A percentile compares a stretch with the other conserved stretches of the same genome.
phyloP scores from a whole-genome alignment of 345 rosid species.

The Syzygium aqueum region DNA sequence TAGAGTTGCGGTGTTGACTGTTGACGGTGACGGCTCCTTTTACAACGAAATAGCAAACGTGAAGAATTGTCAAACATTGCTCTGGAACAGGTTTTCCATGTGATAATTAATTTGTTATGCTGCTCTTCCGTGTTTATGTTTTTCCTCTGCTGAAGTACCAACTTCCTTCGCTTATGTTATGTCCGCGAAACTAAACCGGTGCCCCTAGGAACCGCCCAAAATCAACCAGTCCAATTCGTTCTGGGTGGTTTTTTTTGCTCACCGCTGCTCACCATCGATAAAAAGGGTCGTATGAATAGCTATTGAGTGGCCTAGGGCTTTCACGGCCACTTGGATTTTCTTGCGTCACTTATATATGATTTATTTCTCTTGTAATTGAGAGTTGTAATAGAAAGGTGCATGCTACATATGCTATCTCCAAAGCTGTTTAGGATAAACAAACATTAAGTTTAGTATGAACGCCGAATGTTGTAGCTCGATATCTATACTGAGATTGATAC shows the following conservation, averaged over 20 bases:
- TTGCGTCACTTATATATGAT: no score
- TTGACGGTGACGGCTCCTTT: neutral
- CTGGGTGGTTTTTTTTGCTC: no score
- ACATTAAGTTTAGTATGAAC: neutral
- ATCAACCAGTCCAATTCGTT: no score
- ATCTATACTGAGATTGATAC: neutral
- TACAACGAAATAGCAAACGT: neutral
- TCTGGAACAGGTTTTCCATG: neutral
- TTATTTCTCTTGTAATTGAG: no score
- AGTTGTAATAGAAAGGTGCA: neutral
- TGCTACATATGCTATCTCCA: neutral
- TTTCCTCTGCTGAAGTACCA: neutral
- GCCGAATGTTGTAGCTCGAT: neutral
- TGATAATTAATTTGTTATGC: neutral
- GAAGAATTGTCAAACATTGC: neutral
- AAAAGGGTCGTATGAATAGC: no score
- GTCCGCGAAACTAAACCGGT: neutral
- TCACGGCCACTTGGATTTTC: no score
- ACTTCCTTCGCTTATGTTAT: neutral
- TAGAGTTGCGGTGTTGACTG: neutral
- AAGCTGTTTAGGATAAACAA: neutral
- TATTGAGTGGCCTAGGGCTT: no score
- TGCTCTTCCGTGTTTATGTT: neutral
- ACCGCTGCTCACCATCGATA: no score
- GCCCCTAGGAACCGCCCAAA: no score